Evolutionary conservation across 2,329 filamentous ascomycete genomes (phyloP), one percentile per base, ranked within the genome.

Genomic region (Exutisphaerella laricina): DNA sequence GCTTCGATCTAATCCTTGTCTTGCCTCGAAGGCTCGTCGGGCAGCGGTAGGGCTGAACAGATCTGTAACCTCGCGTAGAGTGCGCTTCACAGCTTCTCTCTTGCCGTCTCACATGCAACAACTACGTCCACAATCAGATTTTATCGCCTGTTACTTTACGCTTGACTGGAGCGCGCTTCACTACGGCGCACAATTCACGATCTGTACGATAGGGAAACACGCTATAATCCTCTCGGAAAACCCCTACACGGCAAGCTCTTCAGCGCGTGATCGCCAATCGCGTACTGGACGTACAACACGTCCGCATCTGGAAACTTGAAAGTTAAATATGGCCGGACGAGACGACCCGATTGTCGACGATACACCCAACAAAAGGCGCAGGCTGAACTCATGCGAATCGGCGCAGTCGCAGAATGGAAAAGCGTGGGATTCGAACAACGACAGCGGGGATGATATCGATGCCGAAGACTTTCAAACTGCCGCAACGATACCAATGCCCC

Each of bases 391-490:
- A 33, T 20, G 46, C 52, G 17, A 45, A 39, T 31, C 37, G 22
- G 44, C 39, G 17, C 31, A 31, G 22, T n/a, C n/a, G n/a, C n/a
- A n/a, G n/a, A n/a, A n/a, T n/a, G 43, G 48, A 12, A 58, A 50
- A 40, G 46, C 49, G 17, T 62, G 54, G 56, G 53, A 58, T 42
- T 70, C 66, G 7, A 63, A 67, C 23, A 59, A 66, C 16, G 71
- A 73, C 47, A 68, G 62, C 48, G 69, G 66, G 5, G 73, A 75
- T 45, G 70, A 72, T 6, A 55, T 73, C 30, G 72, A 74, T 42
- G 71, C 74, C 31, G 67, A 73, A 41, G 67, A 65, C 31, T 60
- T 70, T 55, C 69, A 77, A 46, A 75, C 72, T 8, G 58, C 74
- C 70, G 61, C 54, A 55, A 53, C 48, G 6, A 43, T 53, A 38